Evolutionary conservation across 148 eudicot genomes (phyloP), one percentile per base, ranked within the genome.

Genomic region (Fallopia convolvulus): DNA sequence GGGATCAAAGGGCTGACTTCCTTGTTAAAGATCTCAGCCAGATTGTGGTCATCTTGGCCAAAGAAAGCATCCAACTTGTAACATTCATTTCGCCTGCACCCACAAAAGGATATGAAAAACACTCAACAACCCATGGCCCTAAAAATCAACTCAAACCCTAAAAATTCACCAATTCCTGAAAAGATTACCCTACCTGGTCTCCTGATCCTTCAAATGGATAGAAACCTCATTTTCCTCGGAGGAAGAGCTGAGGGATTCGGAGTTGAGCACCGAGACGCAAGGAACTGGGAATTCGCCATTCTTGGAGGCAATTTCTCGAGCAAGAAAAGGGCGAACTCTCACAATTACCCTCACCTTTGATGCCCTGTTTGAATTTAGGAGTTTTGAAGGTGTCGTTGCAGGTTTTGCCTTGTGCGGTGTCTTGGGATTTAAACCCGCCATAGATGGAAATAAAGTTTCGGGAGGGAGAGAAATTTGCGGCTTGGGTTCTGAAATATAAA

Each of bases 1-100:
- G 89, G 86, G 71, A 95, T 87, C 78, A 95, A 83, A 79, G 93
- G 87, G 75, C 76, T 82, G 36, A 95, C 97, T 89, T 95, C 99
- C 74, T 83, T 89, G 61, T 90, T 79, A 42, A 89, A 92, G 52
- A 92, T 90, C 81, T 83, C 58, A 60, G 77, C 72, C 81, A 95
- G 70, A 61, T 81, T 90, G 79, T 89, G 78, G 36, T 91, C 93
- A 44, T 90, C 90, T 82, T 86, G 83, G 20, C 86, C 97, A 72
- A 77, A 95, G 76, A 83, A 89, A 0, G 85, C 91, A 81, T 95
- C 99, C 87, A 95, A 83, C 72, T 86, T 88, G 80, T 84, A 95
- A 60, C 89, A 84, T 77, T 92, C 99, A 44, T 86, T 89, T 12
- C 99, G 97, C 79, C 99, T 95, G 75, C 55, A 81, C n/a, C 66